phyloP scores from a whole-genome alignment of 306 rosid species.

The Medicago truncatula region MtrunA17r5.0-ANR NC_053044.1:56343001-56343500 shows the following conservation, averaged over 20 bases:
- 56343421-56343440: conserved; percentile 47
- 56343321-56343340: conserved; percentile 22
- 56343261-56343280: background rate
- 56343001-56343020: too few relatives aligned
- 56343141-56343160: background rate
- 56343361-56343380: conserved; percentile 15
- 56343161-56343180: background rate
- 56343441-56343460: conserved; percentile 49
- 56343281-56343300: background rate
- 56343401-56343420: conserved; percentile 50
- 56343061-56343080: too few relatives aligned
- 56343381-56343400: conserved; percentile 27
- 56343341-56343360: conserved; percentile 24
- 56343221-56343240: background rate
- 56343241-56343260: conserved; percentile 1
- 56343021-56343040: too few relatives aligned
- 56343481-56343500: conserved; percentile 74
- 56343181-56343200: background rate
- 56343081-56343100: too few relatives aligned
- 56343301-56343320: background rate
- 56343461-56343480: conserved; percentile 49
- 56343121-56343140: background rate
- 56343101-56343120: background rate
- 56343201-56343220: background rate
- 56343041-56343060: too few relatives aligned